These are phyloP conservation scores for Candida adriatica DNA, from an alignment of 805 yeast species.

Conservation along the genomic window DNA sequence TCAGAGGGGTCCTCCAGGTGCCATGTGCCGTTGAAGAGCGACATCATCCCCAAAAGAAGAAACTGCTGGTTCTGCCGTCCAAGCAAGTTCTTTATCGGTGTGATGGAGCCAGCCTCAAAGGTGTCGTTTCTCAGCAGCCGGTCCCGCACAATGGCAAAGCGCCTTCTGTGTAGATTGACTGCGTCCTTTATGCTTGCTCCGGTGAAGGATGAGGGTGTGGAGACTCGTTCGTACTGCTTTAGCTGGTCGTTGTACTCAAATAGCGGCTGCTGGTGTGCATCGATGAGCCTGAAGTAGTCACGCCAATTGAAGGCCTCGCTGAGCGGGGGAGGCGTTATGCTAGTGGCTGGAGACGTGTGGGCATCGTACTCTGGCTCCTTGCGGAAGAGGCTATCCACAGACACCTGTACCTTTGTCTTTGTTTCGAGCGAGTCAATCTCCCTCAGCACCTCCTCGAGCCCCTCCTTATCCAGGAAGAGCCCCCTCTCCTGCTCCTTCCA, in stretches of 20 bases:
- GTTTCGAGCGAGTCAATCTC: constrained; percentile 37
- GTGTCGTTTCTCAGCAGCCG: constrained; percentile 68
- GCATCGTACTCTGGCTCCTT: constrained; percentile 9
- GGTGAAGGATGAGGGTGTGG: constrained; percentile 17
- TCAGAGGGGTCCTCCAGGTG: constrained; percentile 80
- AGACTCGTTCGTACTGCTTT: constrained; percentile 48
- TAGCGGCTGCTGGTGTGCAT: constrained; percentile 57
- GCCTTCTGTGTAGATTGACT: constrained; percentile 38
- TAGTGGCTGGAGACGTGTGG: constrained; percentile 21
- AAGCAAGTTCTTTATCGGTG: constrained; percentile 73
- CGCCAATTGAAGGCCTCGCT: constrained; percentile 49
- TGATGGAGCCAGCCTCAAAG: constrained; percentile 52
- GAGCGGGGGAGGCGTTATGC: constrained; percentile 21
- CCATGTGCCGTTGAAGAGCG: constrained; percentile 60
- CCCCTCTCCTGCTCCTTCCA: constrained; percentile 94
- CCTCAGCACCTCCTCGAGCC: constrained; percentile 53
- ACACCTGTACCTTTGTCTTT: constrained; percentile 7
- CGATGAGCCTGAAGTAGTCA: constrained; percentile 62
- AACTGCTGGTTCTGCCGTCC: constrained; percentile 81
- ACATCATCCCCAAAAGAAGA: constrained; percentile 69
- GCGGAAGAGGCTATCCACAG: constrained; percentile 11
- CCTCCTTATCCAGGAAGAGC: constrained; percentile 71
- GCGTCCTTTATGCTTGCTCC: constrained; percentile 25
- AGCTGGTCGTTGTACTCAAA: constrained; percentile 55
- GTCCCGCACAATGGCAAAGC: constrained; percentile 62